These are phyloP conservation scores for Ogataea methylovora DNA, from an alignment of 805 yeast species.

Conservation along the genomic window DNA sequence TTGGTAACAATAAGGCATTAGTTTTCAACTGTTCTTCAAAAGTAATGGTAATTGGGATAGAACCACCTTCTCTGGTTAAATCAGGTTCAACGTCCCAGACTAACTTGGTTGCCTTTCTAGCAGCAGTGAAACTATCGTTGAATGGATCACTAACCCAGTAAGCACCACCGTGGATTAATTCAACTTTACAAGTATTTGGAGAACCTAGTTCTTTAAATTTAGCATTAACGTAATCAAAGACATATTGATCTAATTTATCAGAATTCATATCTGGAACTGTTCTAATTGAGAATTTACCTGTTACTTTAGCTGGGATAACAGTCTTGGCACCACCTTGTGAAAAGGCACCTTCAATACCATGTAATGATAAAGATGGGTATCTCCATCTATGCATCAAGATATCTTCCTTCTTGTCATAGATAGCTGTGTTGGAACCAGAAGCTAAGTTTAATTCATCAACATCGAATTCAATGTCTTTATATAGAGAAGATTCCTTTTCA, in stretches of 20 bases:
- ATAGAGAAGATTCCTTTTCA: slow-evolving; percentile 66
- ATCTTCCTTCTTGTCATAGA: slow-evolving; percentile 69
- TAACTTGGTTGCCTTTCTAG: slow-evolving; percentile 84
- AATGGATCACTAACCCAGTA: slow-evolving; percentile 96
- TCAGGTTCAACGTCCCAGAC: slow-evolving; percentile 97
- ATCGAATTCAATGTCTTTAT: slow-evolving; percentile 80
- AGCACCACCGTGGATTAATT: slow-evolving; percentile 87
- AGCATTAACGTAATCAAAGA: slow-evolving; percentile 59
- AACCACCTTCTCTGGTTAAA: slow-evolving; percentile 98
- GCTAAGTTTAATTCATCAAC: slow-evolving; percentile 82
- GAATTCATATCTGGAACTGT: slow-evolving; percentile 94
- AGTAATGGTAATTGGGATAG: slow-evolving; percentile 93
- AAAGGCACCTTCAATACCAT: slow-evolving; percentile 98
- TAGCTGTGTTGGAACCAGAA: slow-evolving; percentile 78
- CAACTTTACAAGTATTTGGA: slow-evolving; percentile 66
- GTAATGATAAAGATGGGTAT: slow-evolving; percentile 90
- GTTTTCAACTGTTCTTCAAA: slow-evolving; percentile 85
- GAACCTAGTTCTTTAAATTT: slow-evolving; percentile 64
- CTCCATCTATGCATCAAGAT: slow-evolving; percentile 99
- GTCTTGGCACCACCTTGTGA: slow-evolving; percentile 95
- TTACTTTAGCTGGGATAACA: slow-evolving; percentile 91
- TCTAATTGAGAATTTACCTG: slow-evolving; percentile 93
- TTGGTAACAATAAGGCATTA: slow-evolving; percentile 82
- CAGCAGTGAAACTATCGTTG: slow-evolving; percentile 90
- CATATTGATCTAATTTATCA: slow-evolving; percentile 68